Percentiles rank a stretch among this genome's conserved stretches.
Conservation (phyloP, 352 stramenopile genomes). For the Phytophthora citrophthora region DNA sequence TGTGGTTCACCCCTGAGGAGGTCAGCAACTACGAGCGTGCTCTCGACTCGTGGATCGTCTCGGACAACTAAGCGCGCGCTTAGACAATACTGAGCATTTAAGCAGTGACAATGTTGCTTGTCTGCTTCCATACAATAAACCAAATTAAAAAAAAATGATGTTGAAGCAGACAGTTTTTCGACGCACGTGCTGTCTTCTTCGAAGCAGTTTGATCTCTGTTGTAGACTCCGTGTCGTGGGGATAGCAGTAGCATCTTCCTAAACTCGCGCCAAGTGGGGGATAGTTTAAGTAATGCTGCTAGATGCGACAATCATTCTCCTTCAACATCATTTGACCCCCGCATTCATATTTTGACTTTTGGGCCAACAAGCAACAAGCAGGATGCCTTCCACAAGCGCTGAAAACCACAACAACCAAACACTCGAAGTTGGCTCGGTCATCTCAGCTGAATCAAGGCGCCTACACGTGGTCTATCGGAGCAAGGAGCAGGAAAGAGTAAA, state of each 20-base stretch:
- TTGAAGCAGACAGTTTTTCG: slow-evolving; percentile 13
- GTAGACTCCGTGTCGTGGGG: too few species aligned
- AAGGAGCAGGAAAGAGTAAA: slow-evolving; percentile 6
- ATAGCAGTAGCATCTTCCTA: too few species aligned
- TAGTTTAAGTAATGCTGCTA: too few species aligned
- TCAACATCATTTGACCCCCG: too few species aligned
- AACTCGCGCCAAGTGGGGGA: too few species aligned
- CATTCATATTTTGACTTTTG: too few species aligned
- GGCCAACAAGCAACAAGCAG: neutral
- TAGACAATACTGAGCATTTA: neutral
- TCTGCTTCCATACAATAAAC: slow-evolving; percentile 38
- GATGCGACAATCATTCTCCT: too few species aligned
- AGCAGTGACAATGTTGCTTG: neutral
- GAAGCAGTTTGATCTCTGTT: too few species aligned
- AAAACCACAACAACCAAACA: neutral
- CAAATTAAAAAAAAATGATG: slow-evolving; percentile 32
- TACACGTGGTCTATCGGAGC: slow-evolving; percentile 3
- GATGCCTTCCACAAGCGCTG: neutral
- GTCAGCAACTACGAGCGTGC: slow-evolving; percentile 91
- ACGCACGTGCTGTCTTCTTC: neutral
- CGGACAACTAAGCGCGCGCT: slow-evolving; percentile 76
- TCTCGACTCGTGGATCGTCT: slow-evolving; percentile 89
- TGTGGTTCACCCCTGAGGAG: slow-evolving; percentile 94
- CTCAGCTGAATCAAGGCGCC: neutral
- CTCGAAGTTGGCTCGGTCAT: neutral